A percentile compares a stretch with the other conserved stretches of the same genome.
phyloP scores from a whole-genome alignment of 2,329 filamentous ascomycete species.

The Coccinonectria pachysandricola region DNA sequence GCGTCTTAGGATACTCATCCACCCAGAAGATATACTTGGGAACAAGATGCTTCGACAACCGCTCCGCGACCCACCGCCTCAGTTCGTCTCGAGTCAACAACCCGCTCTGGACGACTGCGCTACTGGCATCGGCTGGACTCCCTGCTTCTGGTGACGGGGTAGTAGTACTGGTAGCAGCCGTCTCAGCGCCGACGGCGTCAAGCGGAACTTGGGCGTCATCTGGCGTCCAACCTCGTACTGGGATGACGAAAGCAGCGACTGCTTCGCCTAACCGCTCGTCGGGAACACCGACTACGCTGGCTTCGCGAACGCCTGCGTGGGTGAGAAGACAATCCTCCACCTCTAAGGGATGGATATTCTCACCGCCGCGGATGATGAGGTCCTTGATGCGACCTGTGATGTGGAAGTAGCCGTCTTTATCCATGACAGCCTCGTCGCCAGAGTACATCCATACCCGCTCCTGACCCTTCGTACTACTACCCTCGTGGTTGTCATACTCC shows the following conservation, averaged over 20 bases:
- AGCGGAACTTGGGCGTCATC: no score
- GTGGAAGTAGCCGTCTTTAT: slow-evolving; percentile 68
- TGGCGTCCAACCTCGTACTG: slow-evolving; percentile 22
- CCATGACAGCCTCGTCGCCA: slow-evolving; percentile 85
- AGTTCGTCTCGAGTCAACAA: slow-evolving; percentile 48
- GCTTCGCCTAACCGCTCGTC: slow-evolving; percentile 78
- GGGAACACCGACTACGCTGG: slow-evolving; percentile 72
- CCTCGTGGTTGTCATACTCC: slow-evolving; percentile 31
- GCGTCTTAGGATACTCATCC: slow-evolving; percentile 81
- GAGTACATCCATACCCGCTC: slow-evolving; percentile 91
- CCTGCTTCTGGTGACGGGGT: no score
- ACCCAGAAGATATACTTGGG: slow-evolving; percentile 88
- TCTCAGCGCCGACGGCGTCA: no score
- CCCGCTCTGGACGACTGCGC: no score
- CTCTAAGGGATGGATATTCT: slow-evolving; percentile 93
- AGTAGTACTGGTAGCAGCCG: no score
- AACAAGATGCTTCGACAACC: slow-evolving; percentile 64
- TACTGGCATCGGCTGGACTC: slow-evolving; percentile 17
- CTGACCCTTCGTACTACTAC: no score
- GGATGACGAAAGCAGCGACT: slow-evolving; percentile 73
- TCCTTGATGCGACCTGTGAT: slow-evolving; percentile 94
- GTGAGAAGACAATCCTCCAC: slow-evolving; percentile 79
- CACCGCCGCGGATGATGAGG: slow-evolving; percentile 85
- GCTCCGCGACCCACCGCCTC: slow-evolving; percentile 59
- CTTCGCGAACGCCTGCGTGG: slow-evolving; percentile 61